Conservation (phyloP, 768 basidiomycete species). For the Coprinellus micaceus region DNA sequence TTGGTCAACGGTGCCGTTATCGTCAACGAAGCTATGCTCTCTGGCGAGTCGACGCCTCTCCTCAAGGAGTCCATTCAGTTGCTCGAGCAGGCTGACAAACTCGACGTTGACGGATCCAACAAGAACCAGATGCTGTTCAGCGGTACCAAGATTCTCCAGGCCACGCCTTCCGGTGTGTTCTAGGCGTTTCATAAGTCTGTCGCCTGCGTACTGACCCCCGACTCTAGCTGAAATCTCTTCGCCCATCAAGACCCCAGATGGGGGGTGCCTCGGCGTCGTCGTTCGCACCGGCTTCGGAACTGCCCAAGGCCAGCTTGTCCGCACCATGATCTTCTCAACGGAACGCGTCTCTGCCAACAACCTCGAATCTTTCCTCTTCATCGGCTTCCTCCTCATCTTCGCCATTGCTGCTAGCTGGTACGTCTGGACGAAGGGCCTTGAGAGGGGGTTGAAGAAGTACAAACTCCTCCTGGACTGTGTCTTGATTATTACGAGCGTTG, state of each 20-base stretch:
- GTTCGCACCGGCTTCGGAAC: conserved; percentile 97
- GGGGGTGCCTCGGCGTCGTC: conserved; percentile 88
- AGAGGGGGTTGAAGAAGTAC: conserved; percentile 88
- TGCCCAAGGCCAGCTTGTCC: conserved; percentile 92
- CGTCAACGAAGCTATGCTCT: conserved; percentile 99
- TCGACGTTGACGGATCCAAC: conserved; percentile 85
- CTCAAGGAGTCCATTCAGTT: conserved; percentile 94
- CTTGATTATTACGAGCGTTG: conserved; percentile 94
- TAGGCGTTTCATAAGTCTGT: neutral
- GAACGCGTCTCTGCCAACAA: conserved; percentile 97
- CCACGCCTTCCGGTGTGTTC: conserved; percentile 48
- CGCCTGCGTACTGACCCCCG: too few species aligned
- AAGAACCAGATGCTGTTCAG: conserved; percentile 89
- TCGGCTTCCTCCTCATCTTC: conserved; percentile 95
- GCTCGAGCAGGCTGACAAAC: conserved; percentile 63
- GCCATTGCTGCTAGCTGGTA: conserved; percentile 98
- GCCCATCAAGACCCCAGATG: conserved; percentile 74
- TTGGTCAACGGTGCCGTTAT: conserved; percentile 91
- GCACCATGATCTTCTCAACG: conserved; percentile 98
- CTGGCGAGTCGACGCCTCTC: conserved; percentile 95
- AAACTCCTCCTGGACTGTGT: conserved; percentile 95
- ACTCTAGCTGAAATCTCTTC: conserved; percentile 32
- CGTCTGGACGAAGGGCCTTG: conserved; percentile 96
- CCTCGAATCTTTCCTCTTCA: conserved; percentile 92
- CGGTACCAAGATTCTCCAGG: conserved; percentile 95